Base-by-base conservation (phyloP, 140 eudicot species). In the Stevia rebaudiana region DNA sequence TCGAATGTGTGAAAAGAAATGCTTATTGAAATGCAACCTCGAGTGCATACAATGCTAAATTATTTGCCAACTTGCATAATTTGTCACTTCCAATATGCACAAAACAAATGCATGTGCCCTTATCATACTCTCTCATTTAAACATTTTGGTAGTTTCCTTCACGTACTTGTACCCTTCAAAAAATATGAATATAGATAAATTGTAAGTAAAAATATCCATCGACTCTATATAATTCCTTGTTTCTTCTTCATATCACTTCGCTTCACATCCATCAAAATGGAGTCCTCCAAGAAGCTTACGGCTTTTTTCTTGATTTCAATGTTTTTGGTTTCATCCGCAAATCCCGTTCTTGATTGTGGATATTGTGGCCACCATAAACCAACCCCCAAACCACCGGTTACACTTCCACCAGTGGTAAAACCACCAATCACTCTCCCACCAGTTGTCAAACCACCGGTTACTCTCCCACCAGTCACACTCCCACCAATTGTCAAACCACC, bases 231-330 rank as follows among this genome's bases (percentile, higher is more conserved):
- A 56, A 55, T 31, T 61, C 63, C 49, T 17, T 54, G 46, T 31
- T 61, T 56, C 49, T 17, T 54, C 19, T 24, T 53, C 63, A 36
- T 4, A 15, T 53, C 39, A 53, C 15, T 31, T 42, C 63, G 51
- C 53, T 56, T 50, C 4, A 47, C 37, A 46, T 41, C 61, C 36
- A 50, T 47, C 15, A 15, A 11, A 25, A 68, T 16, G 94, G 85
- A 78, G 58, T 68, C 94, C 77, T 77, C 94, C 53, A 82, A 63
- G 54, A 72, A 63, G 54, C 74, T 77, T 64, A 75, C 73, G 8
- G 80, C 87, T 37, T 76, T 88, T 30, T 76, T 88, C 37, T 74
- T 88, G 76, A 67, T 88, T 39, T 88, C 87, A 61, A 77, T 84
- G 80, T 58, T 88, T 62, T 67, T 85, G 62, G 23, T 84, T 24